phyloP scores from a whole-genome alignment of 2,329 filamentous ascomycete genomes.

The Cladosporium cucumerinum region DNA sequence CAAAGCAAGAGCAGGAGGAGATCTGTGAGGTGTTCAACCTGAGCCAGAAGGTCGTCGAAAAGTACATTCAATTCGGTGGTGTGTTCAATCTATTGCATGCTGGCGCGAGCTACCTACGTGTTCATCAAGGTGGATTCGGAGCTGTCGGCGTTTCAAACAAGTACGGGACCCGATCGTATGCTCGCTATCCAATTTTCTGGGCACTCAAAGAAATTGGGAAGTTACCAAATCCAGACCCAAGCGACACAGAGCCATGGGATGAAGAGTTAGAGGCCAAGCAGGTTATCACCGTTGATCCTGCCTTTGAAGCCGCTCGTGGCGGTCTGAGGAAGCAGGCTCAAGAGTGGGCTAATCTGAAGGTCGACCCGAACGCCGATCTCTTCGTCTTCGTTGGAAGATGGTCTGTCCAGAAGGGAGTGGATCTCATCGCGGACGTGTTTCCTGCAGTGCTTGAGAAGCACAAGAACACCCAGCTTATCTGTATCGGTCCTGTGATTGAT shows the following conservation, averaged over 20 bases:
- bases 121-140: slow-evolving; percentile 67
- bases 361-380: slow-evolving; percentile 60
- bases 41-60: slow-evolving; percentile 52
- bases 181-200: slow-evolving; percentile 68
- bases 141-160: slow-evolving; percentile 67
- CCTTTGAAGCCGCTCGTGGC: slow-evolving; percentile 52
- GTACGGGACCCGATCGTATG: slow-evolving; percentile 64
- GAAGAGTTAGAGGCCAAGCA: slow-evolving; percentile 50
- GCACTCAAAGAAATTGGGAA: slow-evolving; percentile 60
- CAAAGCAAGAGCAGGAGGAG: slow-evolving; percentile 58
- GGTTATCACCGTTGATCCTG: slow-evolving; percentile 52
- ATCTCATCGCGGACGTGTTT: slow-evolving; percentile 66
- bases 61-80: slow-evolving; percentile 65
- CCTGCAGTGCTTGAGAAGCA: slow-evolving; percentile 61
- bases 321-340: slow-evolving; percentile 60
- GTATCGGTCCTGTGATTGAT: slow-evolving; percentile 63
- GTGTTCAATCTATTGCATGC: slow-evolving; percentile 67
- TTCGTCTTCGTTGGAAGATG: slow-evolving; percentile 68
- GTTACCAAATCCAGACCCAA: slow-evolving; percentile 63
- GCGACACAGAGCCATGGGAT: slow-evolving; percentile 61
- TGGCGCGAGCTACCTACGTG: slow-evolving; percentile 61
- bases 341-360: slow-evolving; percentile 63
- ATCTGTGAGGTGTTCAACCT: slow-evolving; percentile 65
- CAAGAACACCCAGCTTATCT: slow-evolving; percentile 59
- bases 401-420: slow-evolving; percentile 67